Conservation (phyloP, 495 filamentous ascomycete genomes). For the Podospora fimiseda region DNA sequence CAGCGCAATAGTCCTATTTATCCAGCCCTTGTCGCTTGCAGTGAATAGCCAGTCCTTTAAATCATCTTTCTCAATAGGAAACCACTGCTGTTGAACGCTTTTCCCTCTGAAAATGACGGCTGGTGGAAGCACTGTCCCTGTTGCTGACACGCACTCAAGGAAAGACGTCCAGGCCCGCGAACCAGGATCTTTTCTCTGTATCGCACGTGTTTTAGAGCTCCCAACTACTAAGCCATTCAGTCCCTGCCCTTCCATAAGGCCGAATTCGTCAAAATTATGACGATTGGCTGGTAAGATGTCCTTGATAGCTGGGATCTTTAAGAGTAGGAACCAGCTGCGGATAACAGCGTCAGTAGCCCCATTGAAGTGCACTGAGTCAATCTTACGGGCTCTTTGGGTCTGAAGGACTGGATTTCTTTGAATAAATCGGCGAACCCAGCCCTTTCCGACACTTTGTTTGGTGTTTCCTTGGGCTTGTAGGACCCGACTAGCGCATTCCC, state of each 20-base stretch:
- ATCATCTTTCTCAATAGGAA: not conserved
- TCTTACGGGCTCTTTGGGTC: not conserved
- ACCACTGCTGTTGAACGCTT: slow-evolving; percentile 14
- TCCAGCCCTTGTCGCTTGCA: slow-evolving; percentile 9
- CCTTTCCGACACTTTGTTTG: not conserved
- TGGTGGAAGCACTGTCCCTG: not conserved
- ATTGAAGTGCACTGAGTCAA: not conserved
- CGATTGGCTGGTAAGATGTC: not conserved
- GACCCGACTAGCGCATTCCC: too few species aligned
- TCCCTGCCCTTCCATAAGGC: slow-evolving; percentile 7
- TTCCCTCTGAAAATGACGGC: slow-evolving; percentile 10
- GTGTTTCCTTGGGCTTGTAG: too few species aligned
- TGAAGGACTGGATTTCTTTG: not conserved
- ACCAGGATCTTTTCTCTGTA: not conserved
- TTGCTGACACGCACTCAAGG: slow-evolving; percentile 6
- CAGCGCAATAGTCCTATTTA: not conserved
- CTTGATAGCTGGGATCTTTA: too few species aligned
- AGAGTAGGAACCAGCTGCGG: too few species aligned
- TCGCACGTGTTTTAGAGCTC: not conserved
- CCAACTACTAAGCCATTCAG: slow-evolving; percentile 5
- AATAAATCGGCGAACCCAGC: not conserved
- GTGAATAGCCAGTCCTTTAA: slow-evolving; percentile 3
- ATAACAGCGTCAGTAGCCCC: slow-evolving; percentile 1
- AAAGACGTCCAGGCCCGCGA: slow-evolving; percentile 1
- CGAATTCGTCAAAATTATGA: slow-evolving; percentile 7